A percentile compares a stretch with the other conserved stretches of the same genome.
phyloP scores from a whole-genome alignment of 306 rosid species.

The Hippophae gyantsensis region DNA sequence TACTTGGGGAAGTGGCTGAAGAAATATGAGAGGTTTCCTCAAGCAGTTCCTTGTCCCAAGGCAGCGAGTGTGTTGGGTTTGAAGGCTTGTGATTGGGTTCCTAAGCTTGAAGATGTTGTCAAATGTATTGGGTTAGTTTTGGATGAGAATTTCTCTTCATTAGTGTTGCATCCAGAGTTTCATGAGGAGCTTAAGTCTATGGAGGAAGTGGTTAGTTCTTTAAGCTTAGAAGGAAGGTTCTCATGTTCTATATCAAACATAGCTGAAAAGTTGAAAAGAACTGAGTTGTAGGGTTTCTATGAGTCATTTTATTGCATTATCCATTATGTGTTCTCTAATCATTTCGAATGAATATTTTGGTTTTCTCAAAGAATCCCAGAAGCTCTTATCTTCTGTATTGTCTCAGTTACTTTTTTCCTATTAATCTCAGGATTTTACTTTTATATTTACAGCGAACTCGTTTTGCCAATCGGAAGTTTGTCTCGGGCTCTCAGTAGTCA shows the following conservation, averaged over 20 bases:
- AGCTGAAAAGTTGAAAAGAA: constrained; percentile 35
- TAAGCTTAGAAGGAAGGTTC: constrained; percentile 49
- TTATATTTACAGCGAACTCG: too few relatives aligned
- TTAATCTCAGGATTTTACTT: too few relatives aligned
- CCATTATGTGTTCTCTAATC: too few relatives aligned
- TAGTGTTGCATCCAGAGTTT: constrained; percentile 63
- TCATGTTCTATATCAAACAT: constrained; percentile 42
- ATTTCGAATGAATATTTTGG: too few relatives aligned
- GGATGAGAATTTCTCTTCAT: constrained; percentile 60
- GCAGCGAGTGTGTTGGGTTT: constrained; percentile 39
- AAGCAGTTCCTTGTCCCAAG: constrained; percentile 46
- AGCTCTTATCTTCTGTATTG: too few relatives aligned
- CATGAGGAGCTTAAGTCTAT: constrained; percentile 57
- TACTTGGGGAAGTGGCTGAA: constrained; percentile 80
- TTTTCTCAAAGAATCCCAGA: too few relatives aligned
- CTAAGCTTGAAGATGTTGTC: constrained; percentile 60
- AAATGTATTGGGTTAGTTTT: constrained; percentile 50
- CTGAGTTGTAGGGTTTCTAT: constrained; percentile 12
- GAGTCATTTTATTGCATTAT: too few relatives aligned
- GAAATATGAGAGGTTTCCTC: constrained; percentile 79
- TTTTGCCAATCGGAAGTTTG: too few relatives aligned
- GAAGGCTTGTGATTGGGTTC: constrained; percentile 69
- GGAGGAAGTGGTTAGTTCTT: constrained; percentile 35
- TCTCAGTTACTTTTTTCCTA: too few relatives aligned
- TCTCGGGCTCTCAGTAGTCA: too few relatives aligned